Base-by-base conservation (phyloP, 1,284 basidiomycete genomes). In the Cryptococcus depauperatus region DNA sequence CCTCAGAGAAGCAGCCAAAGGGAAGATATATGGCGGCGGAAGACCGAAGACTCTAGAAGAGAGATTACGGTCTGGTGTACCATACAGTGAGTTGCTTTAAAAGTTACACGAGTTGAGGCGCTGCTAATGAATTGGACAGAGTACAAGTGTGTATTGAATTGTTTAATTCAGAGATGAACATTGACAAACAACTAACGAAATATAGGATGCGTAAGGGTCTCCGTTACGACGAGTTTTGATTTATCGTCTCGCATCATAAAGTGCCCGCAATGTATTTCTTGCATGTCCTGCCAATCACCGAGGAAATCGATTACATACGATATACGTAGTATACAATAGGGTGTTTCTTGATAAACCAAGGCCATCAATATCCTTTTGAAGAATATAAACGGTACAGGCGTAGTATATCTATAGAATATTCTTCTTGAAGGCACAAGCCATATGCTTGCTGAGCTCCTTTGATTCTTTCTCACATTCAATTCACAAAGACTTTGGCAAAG, bases 21-120 rank as follows among this genome's bases (percentile, higher is more conserved):
- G 55, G n/a, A n/a, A 45, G 23, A 41, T 37, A 29, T 44, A 35
- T 44, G 48, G 51, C 33, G 59, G 55, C 5, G 54, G 50, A 7
- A 51, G 52, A 32, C 58, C 60, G 14, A 53, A 59, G 35, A 58
- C 45, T 30, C 39, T 49, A 1, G 58, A 63, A 37, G 67, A 70
- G 48, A 58, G 66, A 21, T 43, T 64, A 42, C 58, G 61, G 29
- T 49, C 61, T 9, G 62, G 63, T 26, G 56, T 64, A n/a, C 68
- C 69, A 11, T 71, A 71, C 50, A 71, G 69, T 71, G 54, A 61
- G 69, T 67, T 5, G 22, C 41, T 44, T 23, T 8, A 27, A 41
- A 45, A 28, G 14, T 37, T 22, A 16, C 10, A 29, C 13, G 4
- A 32, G 23, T 26, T 32, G 26, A n/a, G 13, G 16, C 32, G 23